Conservation (phyloP, 1,284 basidiomycete species). For the Meripilus lineatus region DNA sequence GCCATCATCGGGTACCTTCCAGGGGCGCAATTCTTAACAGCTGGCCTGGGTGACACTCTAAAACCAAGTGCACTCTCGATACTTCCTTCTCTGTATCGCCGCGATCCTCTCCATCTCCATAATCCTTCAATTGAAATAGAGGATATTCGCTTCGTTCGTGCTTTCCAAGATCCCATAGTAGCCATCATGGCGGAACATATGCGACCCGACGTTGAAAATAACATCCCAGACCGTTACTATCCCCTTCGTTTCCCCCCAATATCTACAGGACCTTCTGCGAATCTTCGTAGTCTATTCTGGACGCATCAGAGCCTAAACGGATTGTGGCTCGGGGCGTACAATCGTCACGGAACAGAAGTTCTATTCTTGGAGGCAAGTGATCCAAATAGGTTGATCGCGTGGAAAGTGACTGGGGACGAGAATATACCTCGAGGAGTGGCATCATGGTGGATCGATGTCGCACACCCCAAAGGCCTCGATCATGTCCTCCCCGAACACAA, state of each 20-base stretch:
- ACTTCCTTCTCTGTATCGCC: too few species aligned
- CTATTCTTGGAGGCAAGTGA: not conserved
- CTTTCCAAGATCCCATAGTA: too few species aligned
- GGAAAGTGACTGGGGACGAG: slow-evolving; percentile 3
- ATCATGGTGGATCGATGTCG: not conserved
- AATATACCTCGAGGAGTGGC: slow-evolving; percentile 1
- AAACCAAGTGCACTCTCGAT: not conserved
- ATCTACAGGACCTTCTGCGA: too few species aligned
- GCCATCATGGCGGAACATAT: not conserved
- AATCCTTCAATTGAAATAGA: not conserved
- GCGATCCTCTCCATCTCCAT: not conserved
- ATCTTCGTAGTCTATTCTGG: not conserved
- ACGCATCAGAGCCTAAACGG: not conserved
- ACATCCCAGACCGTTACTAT: not conserved
- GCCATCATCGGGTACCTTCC: too few species aligned
- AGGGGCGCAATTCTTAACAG: too few species aligned
- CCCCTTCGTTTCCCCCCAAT: not conserved
- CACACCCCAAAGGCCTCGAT: too few species aligned
- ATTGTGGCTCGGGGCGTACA: slow-evolving; percentile 1
- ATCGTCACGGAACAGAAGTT: not conserved
- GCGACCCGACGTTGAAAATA: not conserved
- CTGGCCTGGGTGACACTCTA: not conserved
- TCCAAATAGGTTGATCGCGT: not conserved
- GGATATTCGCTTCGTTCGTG: not conserved
- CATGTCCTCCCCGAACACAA: too few species aligned